These are phyloP conservation scores for Xylaria intraflava DNA, from an alignment of 495 filamentous ascomycete genomes.

Conservation along the genomic window DNA sequence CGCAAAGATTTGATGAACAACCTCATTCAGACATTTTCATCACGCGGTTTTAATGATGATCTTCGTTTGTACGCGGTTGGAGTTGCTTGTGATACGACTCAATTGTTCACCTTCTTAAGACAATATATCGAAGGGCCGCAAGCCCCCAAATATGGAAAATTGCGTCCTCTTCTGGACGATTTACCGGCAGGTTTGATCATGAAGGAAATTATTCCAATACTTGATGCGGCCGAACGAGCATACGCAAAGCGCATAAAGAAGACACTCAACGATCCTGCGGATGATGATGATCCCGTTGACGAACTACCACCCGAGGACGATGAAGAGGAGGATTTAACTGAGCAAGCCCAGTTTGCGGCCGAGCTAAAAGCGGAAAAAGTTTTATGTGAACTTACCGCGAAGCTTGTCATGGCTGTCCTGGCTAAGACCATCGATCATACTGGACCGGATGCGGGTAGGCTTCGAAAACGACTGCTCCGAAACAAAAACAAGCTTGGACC, in stretches of 20 bases:
- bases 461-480: constrained; percentile 56
- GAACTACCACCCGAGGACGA: constrained; percentile 54
- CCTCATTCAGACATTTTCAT: constrained; percentile 59
- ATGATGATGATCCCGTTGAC: constrained; percentile 59
- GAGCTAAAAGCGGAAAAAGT: constrained; percentile 70
- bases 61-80: constrained; percentile 69
- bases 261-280: constrained; percentile 56
- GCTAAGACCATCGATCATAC: constrained; percentile 63
- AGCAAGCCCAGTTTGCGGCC: constrained; percentile 48
- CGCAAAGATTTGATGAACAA: constrained; percentile 51
- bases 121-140: constrained; percentile 24
- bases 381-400: constrained; percentile 76
- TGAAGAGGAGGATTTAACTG: constrained; percentile 48
- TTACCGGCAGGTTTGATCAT: constrained; percentile 51
- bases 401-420: constrained; percentile 70
- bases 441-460: constrained; percentile 50
- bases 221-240: constrained; percentile 63
- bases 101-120: constrained; percentile 70
- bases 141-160: constrained; percentile 40
- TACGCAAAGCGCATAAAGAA: constrained; percentile 64
- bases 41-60: constrained; percentile 59
- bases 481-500: constrained; percentile 62
- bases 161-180: constrained; percentile 58
- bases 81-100: constrained; percentile 70
- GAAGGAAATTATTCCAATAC: constrained; percentile 61